These are phyloP conservation scores for Solanum chiquidenum DNA, from an alignment of 257 asterid species.

Conservation along the genomic window DNA sequence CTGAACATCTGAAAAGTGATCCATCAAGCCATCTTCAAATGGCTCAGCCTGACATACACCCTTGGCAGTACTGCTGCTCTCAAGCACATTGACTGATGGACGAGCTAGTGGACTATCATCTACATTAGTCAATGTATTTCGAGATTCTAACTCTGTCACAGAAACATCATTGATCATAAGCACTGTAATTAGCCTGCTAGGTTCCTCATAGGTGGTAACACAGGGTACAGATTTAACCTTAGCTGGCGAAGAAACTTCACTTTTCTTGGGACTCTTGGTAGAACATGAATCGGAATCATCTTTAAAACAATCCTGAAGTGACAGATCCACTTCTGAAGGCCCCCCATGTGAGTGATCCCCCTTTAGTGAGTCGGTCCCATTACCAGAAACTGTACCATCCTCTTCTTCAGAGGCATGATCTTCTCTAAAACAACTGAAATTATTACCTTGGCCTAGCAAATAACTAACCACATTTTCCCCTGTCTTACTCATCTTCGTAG, in stretches of 20 bases:
- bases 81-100: not conserved
- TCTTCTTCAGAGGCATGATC: conserved; percentile 23
- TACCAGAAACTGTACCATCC: conserved; percentile 14
- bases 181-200: not conserved
- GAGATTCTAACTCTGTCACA: not conserved
- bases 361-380: conserved; percentile 14
- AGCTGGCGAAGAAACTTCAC: conserved; percentile 27
- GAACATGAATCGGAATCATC: conserved; percentile 14
- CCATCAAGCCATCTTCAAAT: conserved; percentile 13
- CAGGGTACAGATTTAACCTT: conserved; percentile 12
- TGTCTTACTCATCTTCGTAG: conserved; percentile 4
- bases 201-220: conserved; percentile 3
- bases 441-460: conserved; percentile 11
- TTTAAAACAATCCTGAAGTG: conserved; percentile 12
- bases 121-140: not conserved
- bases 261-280: conserved; percentile 23
- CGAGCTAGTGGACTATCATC: conserved; percentile 6
- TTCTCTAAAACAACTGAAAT: not conserved
- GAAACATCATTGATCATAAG: not conserved
- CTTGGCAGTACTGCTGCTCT: not conserved
- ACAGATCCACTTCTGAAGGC: conserved; percentile 14
- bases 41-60: conserved; percentile 10
- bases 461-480: conserved; percentile 4
- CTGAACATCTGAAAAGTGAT: conserved; percentile 17
- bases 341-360: conserved; percentile 11